Evolutionary conservation across 768 basidiomycete species (phyloP), one percentile per base, ranked within the genome.

Genomic region (Hygrophorus pudorinus): DNA sequence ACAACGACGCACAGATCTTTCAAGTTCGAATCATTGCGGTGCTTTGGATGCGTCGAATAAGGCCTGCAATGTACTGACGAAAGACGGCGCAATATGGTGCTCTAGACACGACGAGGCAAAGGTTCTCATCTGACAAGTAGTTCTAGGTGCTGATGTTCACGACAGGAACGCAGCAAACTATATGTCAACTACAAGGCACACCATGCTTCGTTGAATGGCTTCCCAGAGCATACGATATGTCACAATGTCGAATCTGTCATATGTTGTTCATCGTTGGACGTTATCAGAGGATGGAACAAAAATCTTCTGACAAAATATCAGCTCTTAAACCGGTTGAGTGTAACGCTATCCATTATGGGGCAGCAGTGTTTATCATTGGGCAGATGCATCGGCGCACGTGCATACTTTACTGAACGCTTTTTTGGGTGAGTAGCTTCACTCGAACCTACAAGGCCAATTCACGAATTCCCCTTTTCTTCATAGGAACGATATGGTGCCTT

Each of bases 321-420:
- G 35, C 38, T 66, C 1, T 49, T 67, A 27, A 65, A 58, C 12
- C 54, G 59, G 64, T 64, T 29, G 29, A 44, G 28, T 31, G 7
- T 8, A 29, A 34, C 3, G 20, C 2, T 43, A 9, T 34, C 4
- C 20, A 4, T n/a, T 9, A 1, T 7, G 4, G 3, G 24, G 24
- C 33, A 35, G n/a, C 9, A 35, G 9, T 24, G 17, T 35, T 35
- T 35, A 17, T 13, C 33, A 35, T n/a, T n/a, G 3, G 31, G n/a
- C 40, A 68, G 66, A 28, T 68, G 66, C 35, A 66, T 68, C 37
- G 53, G 60, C 37, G 64, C 65, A 4, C 58, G 66, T 10, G 53
- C 57, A 6, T 64, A 58, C 49, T 67, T 68, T 45, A 60, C 64
- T 4, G 62, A 64, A 46, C 59, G 61, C 7, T 68, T 68, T 49